Conservation (phyloP, 495 filamentous ascomycete species). For the Neurospora sp. region DNA sequence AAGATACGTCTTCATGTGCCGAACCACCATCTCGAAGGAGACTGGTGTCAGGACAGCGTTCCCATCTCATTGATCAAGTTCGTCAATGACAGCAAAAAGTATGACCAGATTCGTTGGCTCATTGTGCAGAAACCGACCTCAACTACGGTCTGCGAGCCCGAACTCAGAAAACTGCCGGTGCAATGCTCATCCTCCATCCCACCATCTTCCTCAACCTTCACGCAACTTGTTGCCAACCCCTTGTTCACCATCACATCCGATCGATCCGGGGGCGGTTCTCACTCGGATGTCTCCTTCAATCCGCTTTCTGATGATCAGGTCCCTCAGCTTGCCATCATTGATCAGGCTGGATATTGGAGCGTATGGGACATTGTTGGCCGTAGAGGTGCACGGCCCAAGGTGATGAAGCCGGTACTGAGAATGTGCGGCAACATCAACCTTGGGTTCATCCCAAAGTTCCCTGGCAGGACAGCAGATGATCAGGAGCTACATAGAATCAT, state of each 20-base stretch:
- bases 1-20: slow-evolving; percentile 26
- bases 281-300: slow-evolving; percentile 71
- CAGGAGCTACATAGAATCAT: slow-evolving; percentile 10
- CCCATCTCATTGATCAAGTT: slow-evolving; percentile 62
- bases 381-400: slow-evolving; percentile 27
- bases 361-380: slow-evolving; percentile 53
- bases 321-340: slow-evolving; percentile 60
- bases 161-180: slow-evolving; percentile 22
- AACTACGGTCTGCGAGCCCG: slow-evolving; percentile 52
- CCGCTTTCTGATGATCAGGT: slow-evolving; percentile 46
- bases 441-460: slow-evolving; percentile 11
- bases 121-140: slow-evolving; percentile 48
- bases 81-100: slow-evolving; percentile 37
- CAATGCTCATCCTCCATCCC: neutral
- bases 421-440: slow-evolving; percentile 16
- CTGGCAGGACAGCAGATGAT: neutral
- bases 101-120: slow-evolving; percentile 45
- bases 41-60: slow-evolving; percentile 47
- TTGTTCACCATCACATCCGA: slow-evolving; percentile 44
- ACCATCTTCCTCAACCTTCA: slow-evolving; percentile 15
- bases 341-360: slow-evolving; percentile 63
- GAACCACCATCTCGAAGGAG: slow-evolving; percentile 17
- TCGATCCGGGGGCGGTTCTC: slow-evolving; percentile 46
- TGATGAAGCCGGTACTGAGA: slow-evolving; percentile 13
- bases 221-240: slow-evolving; percentile 52